A percentile compares a stretch with the other conserved stretches of the same genome.
These are phyloP conservation scores for Botrytis hyacinthi DNA, from an alignment of 2,329 filamentous ascomycete species.

Conservation along the genomic window DNA sequence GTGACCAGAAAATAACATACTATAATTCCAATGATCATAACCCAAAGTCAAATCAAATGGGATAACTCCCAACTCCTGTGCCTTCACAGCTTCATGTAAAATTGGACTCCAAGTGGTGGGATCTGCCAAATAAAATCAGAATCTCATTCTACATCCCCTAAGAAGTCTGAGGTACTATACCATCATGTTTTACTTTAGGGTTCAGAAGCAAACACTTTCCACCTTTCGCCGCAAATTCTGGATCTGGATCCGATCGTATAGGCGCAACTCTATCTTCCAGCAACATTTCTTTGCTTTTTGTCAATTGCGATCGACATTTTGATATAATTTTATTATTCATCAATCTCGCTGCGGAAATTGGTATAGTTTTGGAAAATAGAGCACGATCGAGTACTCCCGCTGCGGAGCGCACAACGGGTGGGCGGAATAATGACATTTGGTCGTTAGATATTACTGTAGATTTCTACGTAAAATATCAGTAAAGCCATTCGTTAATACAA, in stretches of 20 bases:
- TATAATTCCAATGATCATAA: conserved; percentile 84
- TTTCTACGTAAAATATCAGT: conserved; percentile 27
- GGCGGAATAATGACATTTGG: conserved; percentile 65
- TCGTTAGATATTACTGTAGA: conserved; percentile 27
- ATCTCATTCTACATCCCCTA: neutral
- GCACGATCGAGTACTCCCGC: conserved; percentile 77
- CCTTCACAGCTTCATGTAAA: conserved; percentile 65
- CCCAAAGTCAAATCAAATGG: conserved; percentile 74
- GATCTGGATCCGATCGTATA: conserved; percentile 62
- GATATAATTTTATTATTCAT: conserved; percentile 73
- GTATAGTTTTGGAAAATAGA: conserved; percentile 75
- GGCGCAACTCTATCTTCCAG: conserved; percentile 60
- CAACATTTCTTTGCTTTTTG: conserved; percentile 65
- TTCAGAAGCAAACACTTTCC: conserved; percentile 60
- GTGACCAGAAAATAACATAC: conserved; percentile 47
- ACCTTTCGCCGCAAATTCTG: conserved; percentile 51
- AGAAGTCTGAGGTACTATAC: conserved; percentile 34
- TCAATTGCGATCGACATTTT: conserved; percentile 64
- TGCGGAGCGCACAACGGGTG: conserved; percentile 67
- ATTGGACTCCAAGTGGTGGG: conserved; percentile 73
- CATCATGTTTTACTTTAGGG: conserved; percentile 53
- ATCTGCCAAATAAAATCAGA: conserved; percentile 45
- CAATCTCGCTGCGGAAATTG: conserved; percentile 75
- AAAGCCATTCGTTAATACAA: neutral
- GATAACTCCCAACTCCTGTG: conserved; percentile 66